These are phyloP conservation scores for Gossypium rotundifolium DNA, from an alignment of 345 rosid species.

Conservation along the genomic window DNA sequence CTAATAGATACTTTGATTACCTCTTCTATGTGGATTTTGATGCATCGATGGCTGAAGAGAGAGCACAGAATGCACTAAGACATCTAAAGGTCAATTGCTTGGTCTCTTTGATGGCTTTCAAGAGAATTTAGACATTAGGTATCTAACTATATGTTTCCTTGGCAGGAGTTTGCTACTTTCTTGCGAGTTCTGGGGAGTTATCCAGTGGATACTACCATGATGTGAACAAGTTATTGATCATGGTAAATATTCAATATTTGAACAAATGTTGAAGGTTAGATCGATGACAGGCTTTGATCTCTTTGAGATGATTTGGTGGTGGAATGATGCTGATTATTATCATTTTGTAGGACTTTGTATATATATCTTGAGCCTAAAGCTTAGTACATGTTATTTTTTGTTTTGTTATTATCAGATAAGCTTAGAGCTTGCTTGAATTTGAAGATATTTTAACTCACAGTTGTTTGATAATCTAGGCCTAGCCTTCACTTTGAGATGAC, in stretches of 20 bases:
- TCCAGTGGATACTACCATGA: constrained; percentile 50
- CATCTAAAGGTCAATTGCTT: background rate
- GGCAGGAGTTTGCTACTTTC: constrained; percentile 89
- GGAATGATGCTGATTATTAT: background rate
- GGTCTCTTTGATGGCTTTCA: background rate
- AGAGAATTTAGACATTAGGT: background rate
- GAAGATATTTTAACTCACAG: background rate
- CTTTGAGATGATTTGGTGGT: background rate
- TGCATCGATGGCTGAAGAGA: background rate
- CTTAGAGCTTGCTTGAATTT: background rate
- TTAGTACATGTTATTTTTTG: background rate
- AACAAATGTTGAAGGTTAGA: background rate
- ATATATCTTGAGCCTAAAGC: background rate
- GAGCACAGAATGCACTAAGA: background rate
- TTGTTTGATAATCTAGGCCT: background rate
- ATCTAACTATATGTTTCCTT: constrained; percentile 8
- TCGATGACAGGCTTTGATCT: background rate
- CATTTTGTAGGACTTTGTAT: background rate
- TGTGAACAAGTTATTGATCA: background rate
- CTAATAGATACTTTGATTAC: background rate
- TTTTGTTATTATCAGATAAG: background rate
- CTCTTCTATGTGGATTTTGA: background rate
- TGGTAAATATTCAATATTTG: background rate
- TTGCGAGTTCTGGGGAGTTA: constrained; percentile 94
- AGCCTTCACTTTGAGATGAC: background rate